These are phyloP conservation scores for Hyparrhenia diplandra DNA, from an alignment of 176 grass and related monocot genomes.

Conservation along the genomic window DNA sequence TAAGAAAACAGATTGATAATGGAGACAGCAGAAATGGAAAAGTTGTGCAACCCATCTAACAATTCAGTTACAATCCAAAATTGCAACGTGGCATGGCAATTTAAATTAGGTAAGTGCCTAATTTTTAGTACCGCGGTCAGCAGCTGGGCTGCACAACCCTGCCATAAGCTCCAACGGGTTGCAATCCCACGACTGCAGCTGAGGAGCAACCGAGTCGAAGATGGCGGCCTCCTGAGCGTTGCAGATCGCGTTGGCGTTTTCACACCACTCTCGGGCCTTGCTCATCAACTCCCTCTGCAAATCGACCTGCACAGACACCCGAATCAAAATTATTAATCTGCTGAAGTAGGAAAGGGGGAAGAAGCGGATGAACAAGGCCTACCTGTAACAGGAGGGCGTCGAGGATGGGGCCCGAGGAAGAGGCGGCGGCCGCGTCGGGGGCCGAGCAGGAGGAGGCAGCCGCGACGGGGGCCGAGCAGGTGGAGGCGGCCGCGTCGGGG, in stretches of 20 bases:
- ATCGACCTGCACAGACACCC: constrained; percentile 25
- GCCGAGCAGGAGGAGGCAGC: not conserved
- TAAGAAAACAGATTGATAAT: not conserved
- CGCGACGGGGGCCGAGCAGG: no score
- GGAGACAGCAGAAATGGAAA: not conserved
- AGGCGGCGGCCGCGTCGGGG: not conserved
- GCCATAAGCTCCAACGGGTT: not conserved
- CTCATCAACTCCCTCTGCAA: not conserved
- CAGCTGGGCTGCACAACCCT: not conserved
- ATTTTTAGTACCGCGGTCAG: not conserved
- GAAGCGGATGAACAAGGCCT: not conserved
- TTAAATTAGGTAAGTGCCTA: constrained; percentile 10
- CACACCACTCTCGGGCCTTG: not conserved
- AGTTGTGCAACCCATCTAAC: not conserved
- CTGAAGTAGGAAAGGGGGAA: not conserved
- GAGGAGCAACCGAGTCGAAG: not conserved
- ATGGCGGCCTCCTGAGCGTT: constrained; percentile 17
- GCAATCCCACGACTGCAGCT: no score
- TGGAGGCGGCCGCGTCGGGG: not conserved
- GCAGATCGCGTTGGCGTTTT: constrained; percentile 14
- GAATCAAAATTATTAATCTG: not conserved
- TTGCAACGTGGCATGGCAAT: not conserved
- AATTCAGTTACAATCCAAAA: not conserved
- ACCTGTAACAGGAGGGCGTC: constrained; percentile 29
- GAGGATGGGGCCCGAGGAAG: constrained; percentile 5